Evolutionary conservation across 1,284 basidiomycete genomes (phyloP), one percentile per base, ranked within the genome.

Genomic region (Rhodotorula mucilaginosa): DNA sequence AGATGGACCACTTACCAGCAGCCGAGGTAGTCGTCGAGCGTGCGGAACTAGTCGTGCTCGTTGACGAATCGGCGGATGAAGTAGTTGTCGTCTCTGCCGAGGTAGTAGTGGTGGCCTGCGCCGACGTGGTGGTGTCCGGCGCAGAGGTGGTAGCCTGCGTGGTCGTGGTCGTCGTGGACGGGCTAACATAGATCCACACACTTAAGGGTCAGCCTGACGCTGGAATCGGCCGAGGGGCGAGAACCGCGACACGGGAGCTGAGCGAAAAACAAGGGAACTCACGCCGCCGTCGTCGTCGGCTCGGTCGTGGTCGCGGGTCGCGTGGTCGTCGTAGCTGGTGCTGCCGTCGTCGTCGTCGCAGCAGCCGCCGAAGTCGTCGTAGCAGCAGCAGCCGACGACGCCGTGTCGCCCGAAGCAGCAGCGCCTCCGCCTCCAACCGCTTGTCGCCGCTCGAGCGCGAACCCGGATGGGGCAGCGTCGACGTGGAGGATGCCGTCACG

Each of bases 401-500:
- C 52, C 6, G 63, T 34, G 6, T 46, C 26, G 44, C 66, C 68
- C 23, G 65, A 58, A 29, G 39, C 34, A 58, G 60, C 29, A 49
- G 10, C 52, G 63, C 39, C 29, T 47, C 15, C 49, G 18, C 34
- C 61, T 39, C 6, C 34, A 15, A 13, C 23, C 34, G 23, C 49
- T 21, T 60, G 47, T 3, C 58, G 58, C 23, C 49, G 64, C 7
- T 21, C 46, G 49, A 54, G 56, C 26, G 46, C 59, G 59, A 61
- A 61, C 16, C 59, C 54, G 15, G 54, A 56, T 15, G 34, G 56
- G 10, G 44, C 29, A 16, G 63, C 56, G 47, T 48, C 63, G 56
- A 48, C 52, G 51, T 64, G 44, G 18, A 64, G 54, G n/a, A 64
- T 21, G 6, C 63, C 63, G 39, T 64, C 52, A 54, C 63, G 63